These are phyloP conservation scores for Hortaea sp. DNA, from an alignment of 2,329 filamentous ascomycete genomes.

Conservation along the genomic window DNA sequence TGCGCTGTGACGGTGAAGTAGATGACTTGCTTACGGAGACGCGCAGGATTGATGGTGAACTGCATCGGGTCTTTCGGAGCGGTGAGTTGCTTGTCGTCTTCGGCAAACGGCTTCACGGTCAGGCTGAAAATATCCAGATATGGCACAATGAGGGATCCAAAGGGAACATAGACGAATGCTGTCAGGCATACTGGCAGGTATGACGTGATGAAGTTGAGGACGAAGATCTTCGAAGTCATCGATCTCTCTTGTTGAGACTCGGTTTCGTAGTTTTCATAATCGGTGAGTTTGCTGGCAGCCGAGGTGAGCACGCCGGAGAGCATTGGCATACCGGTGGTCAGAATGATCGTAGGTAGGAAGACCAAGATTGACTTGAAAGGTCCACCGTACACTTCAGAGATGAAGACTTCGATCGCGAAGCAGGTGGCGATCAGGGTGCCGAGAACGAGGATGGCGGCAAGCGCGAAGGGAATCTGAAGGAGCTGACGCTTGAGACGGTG, in stretches of 20 bases:
- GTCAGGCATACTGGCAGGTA: constrained; percentile 89
- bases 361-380: constrained; percentile 77
- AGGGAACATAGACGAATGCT: constrained; percentile 89
- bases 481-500: constrained; percentile 70
- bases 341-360: constrained; percentile 78
- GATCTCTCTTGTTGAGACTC: constrained; percentile 73
- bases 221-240: constrained; percentile 84
- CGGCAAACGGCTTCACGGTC: constrained; percentile 63
- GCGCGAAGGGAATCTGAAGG: constrained; percentile 74
- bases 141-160: constrained; percentile 72
- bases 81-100: constrained; percentile 61
- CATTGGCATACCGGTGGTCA: constrained; percentile 72
- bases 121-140: constrained; percentile 74
- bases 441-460: constrained; percentile 60
- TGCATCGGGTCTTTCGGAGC: constrained; percentile 37
- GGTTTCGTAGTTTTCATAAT: constrained; percentile 88
- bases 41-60: constrained; percentile 73
- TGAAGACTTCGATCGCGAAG: constrained; percentile 91
- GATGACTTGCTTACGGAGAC: constrained; percentile 83
- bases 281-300: constrained; percentile 66
- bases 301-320: constrained; percentile 65
- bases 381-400: constrained; percentile 85
- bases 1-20: constrained; percentile 94
- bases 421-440: constrained; percentile 75
- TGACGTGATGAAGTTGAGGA: constrained; percentile 93